Base-by-base conservation (phyloP, 257 asterid genomes). In the Mentha longifolia region DNA sequence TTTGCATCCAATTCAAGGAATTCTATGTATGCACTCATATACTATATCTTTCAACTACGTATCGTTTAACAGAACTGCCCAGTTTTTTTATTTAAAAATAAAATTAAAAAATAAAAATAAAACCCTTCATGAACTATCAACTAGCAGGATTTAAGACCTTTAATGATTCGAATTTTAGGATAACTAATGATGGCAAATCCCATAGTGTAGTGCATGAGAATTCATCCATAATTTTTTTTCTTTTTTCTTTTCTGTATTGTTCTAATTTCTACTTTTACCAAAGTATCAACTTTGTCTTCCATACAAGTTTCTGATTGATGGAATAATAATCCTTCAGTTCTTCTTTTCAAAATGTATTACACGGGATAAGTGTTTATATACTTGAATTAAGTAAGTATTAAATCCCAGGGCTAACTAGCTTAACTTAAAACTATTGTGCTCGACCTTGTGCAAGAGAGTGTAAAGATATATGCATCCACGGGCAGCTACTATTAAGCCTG, bases 361-460 rank as follows among this genome's bases (percentile, higher is more conserved):
- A 12, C 3, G 63, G 52, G 69, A 60, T 6, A 33, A 11, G 17
- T 6, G 8, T 67, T 43, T 55, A 58, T 19, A 16, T 25, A 31
- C 65, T 39, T 52, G 42, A 57, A 17, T 57, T 70, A n/a, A 39
- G 42, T 41, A 33, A 14, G 19, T 19, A 35, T 37, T 30, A 54
- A 16, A 61, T 50, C 56, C 35, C 74, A n/a, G 13, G 63, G 66
- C 28, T n/a, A 50, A 68, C 42, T 50, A 49, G 63, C 45, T 62
- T 45, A 71, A 76, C 50, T 1, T 10, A 58, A 68, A 43, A 46
- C 47, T 42, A 72, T 31, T 55, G 60, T 42, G 67, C 49, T 66
- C 42, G 55, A 66, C 51, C 41, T 56, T 51, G 56, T 45, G 13
- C 52, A 47, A 61, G 56, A 62, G 25, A 73, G 66, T 10, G 28